A percentile compares a stretch with the other conserved stretches of the same genome.
Conservation (phyloP, 2,329 filamentous ascomycete species). For the Diaporthe caulivora region DNA sequence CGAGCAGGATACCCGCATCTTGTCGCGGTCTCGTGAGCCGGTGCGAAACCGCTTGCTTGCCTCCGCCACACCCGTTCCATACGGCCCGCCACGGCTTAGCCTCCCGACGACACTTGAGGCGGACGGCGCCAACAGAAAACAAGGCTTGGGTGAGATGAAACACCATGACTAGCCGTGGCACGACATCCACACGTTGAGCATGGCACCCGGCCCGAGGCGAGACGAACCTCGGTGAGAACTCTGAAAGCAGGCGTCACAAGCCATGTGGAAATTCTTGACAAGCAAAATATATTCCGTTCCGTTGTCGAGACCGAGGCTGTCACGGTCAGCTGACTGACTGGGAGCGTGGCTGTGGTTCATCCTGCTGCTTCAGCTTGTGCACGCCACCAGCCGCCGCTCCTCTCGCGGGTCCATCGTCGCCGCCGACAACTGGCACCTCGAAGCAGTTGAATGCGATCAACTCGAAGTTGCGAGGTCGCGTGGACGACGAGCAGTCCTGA, state of each 20-base stretch:
- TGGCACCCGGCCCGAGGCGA: neutral
- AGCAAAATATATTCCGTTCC: neutral
- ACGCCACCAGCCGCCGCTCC: neutral
- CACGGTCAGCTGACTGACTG: neutral
- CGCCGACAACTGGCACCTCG: neutral
- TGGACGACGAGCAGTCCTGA: neutral
- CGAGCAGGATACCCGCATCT: neutral
- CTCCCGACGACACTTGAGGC: neutral
- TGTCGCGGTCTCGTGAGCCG: constrained; percentile 6
- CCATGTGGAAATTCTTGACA: neutral
- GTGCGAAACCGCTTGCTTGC: neutral
- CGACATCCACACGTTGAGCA: neutral
- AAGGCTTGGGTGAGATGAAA: neutral
- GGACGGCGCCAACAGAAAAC: neutral
- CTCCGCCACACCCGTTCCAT: neutral
- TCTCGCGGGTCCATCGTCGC: neutral
- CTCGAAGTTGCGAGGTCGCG: no score
- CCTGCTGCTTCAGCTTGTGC: neutral
- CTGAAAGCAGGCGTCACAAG: neutral
- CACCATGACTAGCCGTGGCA: neutral
- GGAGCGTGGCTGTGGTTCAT: neutral
- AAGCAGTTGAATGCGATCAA: no score
- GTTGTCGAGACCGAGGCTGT: neutral
- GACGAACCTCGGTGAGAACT: neutral
- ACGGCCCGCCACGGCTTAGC: constrained; percentile 4